A percentile compares a stretch with the other conserved stretches of the same genome.
Evolutionary conservation across 2,329 filamentous ascomycete genomes (phyloP).

Genomic region (Epichloe gansuensis): DNA sequence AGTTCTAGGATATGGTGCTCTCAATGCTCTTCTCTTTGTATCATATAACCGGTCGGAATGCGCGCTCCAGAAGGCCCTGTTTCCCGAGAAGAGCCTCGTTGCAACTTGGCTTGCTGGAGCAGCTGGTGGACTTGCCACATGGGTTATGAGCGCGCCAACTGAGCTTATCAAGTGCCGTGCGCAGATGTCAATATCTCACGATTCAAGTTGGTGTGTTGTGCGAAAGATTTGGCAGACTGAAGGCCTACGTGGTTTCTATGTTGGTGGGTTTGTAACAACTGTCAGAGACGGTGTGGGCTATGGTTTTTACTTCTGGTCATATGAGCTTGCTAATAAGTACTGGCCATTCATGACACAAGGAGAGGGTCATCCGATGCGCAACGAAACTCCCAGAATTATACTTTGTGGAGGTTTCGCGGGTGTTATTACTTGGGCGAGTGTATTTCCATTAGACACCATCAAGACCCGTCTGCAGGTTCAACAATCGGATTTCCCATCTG

Average conservation of each 20-base stretch:
- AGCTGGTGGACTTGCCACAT: slow-evolving; percentile 71
- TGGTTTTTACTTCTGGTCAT: slow-evolving; percentile 94
- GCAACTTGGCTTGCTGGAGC: slow-evolving; percentile 73
- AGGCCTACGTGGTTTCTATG: slow-evolving; percentile 62
- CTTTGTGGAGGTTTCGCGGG: slow-evolving; percentile 82
- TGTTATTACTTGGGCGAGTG: slow-evolving; percentile 75
- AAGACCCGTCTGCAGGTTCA: slow-evolving; percentile 89
- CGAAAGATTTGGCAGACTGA: slow-evolving; percentile 43
- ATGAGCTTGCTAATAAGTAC: slow-evolving; percentile 59
- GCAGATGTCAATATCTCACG: slow-evolving; percentile 43
- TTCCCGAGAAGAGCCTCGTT: slow-evolving; percentile 35
- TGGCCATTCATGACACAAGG: slow-evolving; percentile 27
- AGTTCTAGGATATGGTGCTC: slow-evolving; percentile 76
- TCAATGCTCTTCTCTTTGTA: slow-evolving; percentile 84
- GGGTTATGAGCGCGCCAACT: slow-evolving; percentile 75
- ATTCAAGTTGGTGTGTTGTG: slow-evolving; percentile 52
- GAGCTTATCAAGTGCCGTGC: slow-evolving; percentile 85
- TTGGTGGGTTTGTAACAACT: slow-evolving; percentile 70
- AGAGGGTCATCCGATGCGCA: slow-evolving; percentile 15
- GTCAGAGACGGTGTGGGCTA: slow-evolving; percentile 84
- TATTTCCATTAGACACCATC: slow-evolving; percentile 85
- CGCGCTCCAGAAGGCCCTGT: not conserved
- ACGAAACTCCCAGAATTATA: slow-evolving; percentile 51
- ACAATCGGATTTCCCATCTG: slow-evolving; percentile 15
- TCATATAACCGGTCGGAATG: slow-evolving; percentile 77